Conservation (phyloP, 495 filamentous ascomycete species). For the Aspergillus carlsbadensis region DNA sequence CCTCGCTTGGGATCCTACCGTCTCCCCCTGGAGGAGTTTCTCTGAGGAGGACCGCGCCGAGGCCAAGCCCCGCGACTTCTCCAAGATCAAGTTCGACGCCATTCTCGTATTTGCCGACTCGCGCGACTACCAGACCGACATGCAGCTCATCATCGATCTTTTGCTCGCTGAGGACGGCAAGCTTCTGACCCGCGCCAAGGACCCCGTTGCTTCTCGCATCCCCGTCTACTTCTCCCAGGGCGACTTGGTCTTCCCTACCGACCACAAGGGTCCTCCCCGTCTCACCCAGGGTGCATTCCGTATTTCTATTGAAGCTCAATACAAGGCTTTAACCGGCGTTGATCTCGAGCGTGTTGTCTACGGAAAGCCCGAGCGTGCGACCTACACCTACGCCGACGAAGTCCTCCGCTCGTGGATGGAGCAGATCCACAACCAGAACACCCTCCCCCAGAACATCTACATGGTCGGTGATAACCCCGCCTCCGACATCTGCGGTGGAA, state of each 20-base stretch:
- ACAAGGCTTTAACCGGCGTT: conserved; percentile 69
- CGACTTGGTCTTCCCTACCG: conserved; percentile 73
- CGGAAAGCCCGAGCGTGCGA: conserved; percentile 76
- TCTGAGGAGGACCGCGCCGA: conserved; percentile 64
- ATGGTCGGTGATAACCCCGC: conserved; percentile 83
- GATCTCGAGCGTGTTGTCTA: conserved; percentile 83
- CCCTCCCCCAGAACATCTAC: conserved; percentile 70
- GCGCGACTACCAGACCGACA: conserved; percentile 79
- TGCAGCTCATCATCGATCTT: conserved; percentile 83
- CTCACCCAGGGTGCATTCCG: conserved; percentile 77
- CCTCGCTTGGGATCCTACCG: conserved; percentile 76
- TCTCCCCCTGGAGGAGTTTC: conserved; percentile 78
- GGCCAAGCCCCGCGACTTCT: conserved; percentile 67
- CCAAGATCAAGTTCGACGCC: conserved; percentile 73
- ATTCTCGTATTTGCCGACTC: conserved; percentile 83
- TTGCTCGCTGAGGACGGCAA: conserved; percentile 72
- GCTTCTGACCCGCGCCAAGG: conserved; percentile 63
- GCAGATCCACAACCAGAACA: conserved; percentile 68
- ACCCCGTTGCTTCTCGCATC: conserved; percentile 65
- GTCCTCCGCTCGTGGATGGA: conserved; percentile 76
- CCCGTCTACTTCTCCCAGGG: conserved; percentile 77
- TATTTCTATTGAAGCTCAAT: conserved; percentile 75
- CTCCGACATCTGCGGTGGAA: conserved; percentile 75
- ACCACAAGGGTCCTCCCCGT: conserved; percentile 66
- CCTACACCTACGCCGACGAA: conserved; percentile 80